phyloP scores from a whole-genome alignment of 1,284 basidiomycete species.

The Athelia sp. region DNA sequence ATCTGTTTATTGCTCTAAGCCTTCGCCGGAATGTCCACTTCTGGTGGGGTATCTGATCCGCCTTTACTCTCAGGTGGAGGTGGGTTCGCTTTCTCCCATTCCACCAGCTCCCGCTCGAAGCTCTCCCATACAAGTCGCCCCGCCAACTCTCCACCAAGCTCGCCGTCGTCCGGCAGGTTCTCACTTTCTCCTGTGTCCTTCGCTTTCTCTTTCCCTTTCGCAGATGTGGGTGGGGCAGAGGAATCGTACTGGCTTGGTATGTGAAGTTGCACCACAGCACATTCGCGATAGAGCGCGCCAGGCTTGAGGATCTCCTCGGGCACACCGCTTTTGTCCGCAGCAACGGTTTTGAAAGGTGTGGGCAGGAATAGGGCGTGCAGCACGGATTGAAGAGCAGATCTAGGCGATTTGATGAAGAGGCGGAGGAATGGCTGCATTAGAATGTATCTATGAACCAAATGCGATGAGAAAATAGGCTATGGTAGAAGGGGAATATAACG shows the following conservation, averaged over 20 bases:
- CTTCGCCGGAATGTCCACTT: neutral
- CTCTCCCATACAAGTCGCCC: slow-evolving; percentile 72
- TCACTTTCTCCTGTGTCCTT: slow-evolving; percentile 22
- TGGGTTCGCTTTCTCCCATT: slow-evolving; percentile 48
- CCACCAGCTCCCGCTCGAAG: slow-evolving; percentile 57
- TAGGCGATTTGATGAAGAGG: slow-evolving; percentile 58
- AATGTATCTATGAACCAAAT: slow-evolving; percentile 42
- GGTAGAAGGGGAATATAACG: slow-evolving; percentile 12
- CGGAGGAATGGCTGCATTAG: slow-evolving; percentile 53
- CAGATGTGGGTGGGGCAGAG: slow-evolving; percentile 4
- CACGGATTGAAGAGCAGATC: slow-evolving; percentile 53
- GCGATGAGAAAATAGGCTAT: slow-evolving; percentile 5
- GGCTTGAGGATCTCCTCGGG: slow-evolving; percentile 62
- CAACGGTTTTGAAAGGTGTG: slow-evolving; percentile 57
- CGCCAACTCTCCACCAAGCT: slow-evolving; percentile 60
- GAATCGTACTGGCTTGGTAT: slow-evolving; percentile 31
- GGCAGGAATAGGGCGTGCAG: slow-evolving; percentile 72
- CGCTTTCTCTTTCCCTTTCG: slow-evolving; percentile 18
- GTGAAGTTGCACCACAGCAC: slow-evolving; percentile 50
- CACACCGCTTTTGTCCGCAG: slow-evolving; percentile 24
- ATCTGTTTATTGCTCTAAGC: no score
- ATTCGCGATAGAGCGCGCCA: slow-evolving; percentile 71
- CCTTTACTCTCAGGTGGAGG: neutral
- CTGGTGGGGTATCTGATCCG: neutral
- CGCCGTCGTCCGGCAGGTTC: slow-evolving; percentile 52